Evolutionary conservation across 2,329 filamentous ascomycete species (phyloP).

Genomic region (Stagonosporopsis tanaceti): DNA sequence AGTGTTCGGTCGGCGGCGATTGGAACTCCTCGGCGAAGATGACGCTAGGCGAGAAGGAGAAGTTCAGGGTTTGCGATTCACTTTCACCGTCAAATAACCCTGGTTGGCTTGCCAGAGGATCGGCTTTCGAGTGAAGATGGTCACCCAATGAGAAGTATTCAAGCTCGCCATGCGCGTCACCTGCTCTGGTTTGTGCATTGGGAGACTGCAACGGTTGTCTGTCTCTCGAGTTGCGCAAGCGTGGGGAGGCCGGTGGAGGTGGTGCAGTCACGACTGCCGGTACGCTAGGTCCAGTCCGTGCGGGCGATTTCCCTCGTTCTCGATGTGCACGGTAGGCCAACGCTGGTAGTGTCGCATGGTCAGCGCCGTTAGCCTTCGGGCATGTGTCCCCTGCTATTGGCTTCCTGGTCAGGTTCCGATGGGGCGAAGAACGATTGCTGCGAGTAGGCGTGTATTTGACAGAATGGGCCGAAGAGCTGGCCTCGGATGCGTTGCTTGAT

Average conservation of each 20-base stretch:
- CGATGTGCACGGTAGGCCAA: conserved; percentile 44
- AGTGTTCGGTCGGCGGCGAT: conserved; percentile 3
- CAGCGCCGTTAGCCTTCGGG: conserved; percentile 19
- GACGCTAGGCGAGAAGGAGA: conserved; percentile 19
- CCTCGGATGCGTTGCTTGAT: conserved; percentile 46
- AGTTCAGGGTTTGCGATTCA: conserved; percentile 21
- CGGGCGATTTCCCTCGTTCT: conserved; percentile 43
- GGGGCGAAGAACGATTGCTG: conserved; percentile 41
- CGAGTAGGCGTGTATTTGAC: conserved; percentile 40
- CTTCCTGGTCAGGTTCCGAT: conserved; percentile 28
- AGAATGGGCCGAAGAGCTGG: conserved; percentile 46
- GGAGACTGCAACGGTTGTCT: conserved; percentile 42
- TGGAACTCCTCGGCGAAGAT: conserved; percentile 15
- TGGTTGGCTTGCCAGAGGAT: conserved; percentile 11
- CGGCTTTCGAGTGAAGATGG: conserved; percentile 9
- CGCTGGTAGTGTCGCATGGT: conserved; percentile 35
- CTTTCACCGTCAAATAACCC: conserved; percentile 18
- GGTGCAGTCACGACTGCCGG: conserved; percentile 42
- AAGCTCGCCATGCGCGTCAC: conserved; percentile 31
- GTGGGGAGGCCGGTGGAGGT: conserved; percentile 43
- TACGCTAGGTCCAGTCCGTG: conserved; percentile 36
- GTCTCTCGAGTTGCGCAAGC: conserved; percentile 46
- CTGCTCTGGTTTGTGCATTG: conserved; percentile 20
- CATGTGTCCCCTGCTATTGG: conserved; percentile 19
- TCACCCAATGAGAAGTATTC: conserved; percentile 35